Conservation (phyloP, 169 alveolate genomes). For the Babesia ovata region DNA sequence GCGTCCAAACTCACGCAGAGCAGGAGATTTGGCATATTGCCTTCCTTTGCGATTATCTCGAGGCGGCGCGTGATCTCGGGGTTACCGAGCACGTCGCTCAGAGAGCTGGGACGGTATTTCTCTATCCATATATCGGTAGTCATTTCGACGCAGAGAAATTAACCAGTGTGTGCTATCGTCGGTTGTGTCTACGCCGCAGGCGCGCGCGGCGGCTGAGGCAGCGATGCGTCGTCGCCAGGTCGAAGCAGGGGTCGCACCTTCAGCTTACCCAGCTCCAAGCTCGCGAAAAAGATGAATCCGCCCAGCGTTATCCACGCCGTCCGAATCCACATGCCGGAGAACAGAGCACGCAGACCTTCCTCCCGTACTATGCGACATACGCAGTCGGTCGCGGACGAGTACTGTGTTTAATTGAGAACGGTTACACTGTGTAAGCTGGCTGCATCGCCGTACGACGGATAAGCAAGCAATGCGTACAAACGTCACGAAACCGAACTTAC, state of each 20-base stretch:
- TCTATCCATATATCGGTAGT: slow-evolving; percentile 91
- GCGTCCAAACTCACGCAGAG: slow-evolving; percentile 80
- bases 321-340: slow-evolving; percentile 67
- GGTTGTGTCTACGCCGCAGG: background rate
- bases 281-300: slow-evolving; percentile 73
- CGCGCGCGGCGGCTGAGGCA: slow-evolving; percentile 6
- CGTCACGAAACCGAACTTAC: slow-evolving; percentile 20
- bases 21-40: slow-evolving; percentile 96
- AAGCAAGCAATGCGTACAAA: background rate
- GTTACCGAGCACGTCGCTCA: slow-evolving; percentile 96
- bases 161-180: background rate
- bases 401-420: slow-evolving; percentile 10
- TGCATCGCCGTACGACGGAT: background rate
- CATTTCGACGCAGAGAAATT: background rate
- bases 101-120: slow-evolving; percentile 94
- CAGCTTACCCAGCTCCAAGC: slow-evolving; percentile 67
- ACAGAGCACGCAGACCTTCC: slow-evolving; percentile 66
- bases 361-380: slow-evolving; percentile 56
- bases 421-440: background rate
- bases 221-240: background rate
- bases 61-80: slow-evolving; percentile 90
- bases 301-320: slow-evolving; percentile 73
- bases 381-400: slow-evolving; percentile 61
- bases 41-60: slow-evolving; percentile 91
- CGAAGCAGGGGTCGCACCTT: slow-evolving; percentile 36